Conservation (phyloP, 2,329 filamentous ascomycete genomes). For the Bisporella sp. region DNA sequence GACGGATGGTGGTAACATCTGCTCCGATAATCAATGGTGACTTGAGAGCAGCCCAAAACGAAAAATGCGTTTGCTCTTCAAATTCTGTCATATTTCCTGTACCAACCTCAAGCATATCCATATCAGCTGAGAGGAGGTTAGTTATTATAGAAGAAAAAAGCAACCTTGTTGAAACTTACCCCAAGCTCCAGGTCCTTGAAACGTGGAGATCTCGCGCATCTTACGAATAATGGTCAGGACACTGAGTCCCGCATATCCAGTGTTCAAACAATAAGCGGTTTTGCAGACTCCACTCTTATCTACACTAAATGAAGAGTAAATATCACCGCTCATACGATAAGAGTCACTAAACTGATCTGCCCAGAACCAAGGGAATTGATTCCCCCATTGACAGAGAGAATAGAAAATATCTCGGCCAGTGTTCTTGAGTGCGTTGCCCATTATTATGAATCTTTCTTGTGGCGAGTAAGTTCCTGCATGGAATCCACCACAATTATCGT, state of each 20-base stretch:
- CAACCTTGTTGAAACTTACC: slow-evolving; percentile 9
- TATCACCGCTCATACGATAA: slow-evolving; percentile 24
- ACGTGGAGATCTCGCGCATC: slow-evolving; percentile 28
- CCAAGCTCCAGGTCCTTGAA: slow-evolving; percentile 25
- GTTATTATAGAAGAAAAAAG: background rate
- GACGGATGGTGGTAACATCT: slow-evolving; percentile 26
- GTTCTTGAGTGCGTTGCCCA: slow-evolving; percentile 6
- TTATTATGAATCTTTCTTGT: slow-evolving; percentile 5
- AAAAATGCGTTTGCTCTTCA: slow-evolving; percentile 37
- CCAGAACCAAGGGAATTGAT: slow-evolving; percentile 15
- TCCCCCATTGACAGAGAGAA: slow-evolving; percentile 13
- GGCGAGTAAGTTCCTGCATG: slow-evolving; percentile 10
- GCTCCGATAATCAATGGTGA: slow-evolving; percentile 37
- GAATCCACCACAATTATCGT: slow-evolving; percentile 34
- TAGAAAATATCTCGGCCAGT: slow-evolving; percentile 12
- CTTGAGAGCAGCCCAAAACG: slow-evolving; percentile 40
- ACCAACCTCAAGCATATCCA: slow-evolving; percentile 38
- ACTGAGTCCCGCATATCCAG: slow-evolving; percentile 26
- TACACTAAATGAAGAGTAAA: slow-evolving; percentile 14
- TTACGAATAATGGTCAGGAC: slow-evolving; percentile 28
- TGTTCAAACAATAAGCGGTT: slow-evolving; percentile 30
- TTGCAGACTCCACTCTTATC: slow-evolving; percentile 21
- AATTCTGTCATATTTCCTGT: slow-evolving; percentile 30
- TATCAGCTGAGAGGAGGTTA: slow-evolving; percentile 17
- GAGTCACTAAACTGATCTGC: slow-evolving; percentile 18